Evolutionary conservation across 108 stramenopile genomes (phyloP).

Genomic region (Discostella stelligeroides): DNA sequence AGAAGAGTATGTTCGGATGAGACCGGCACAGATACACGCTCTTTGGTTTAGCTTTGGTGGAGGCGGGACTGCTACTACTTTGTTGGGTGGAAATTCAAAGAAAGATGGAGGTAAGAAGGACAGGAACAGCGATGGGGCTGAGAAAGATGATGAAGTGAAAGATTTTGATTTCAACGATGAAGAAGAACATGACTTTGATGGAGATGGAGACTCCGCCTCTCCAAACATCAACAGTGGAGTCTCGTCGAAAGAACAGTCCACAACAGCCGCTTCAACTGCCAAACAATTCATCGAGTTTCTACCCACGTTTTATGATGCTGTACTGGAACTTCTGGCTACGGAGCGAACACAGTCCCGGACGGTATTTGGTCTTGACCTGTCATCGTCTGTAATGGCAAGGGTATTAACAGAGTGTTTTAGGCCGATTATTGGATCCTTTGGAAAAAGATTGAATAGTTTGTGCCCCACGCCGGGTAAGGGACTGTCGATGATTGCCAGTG

Average conservation of each 20-base stretch:
- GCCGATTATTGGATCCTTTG: constrained; percentile 71
- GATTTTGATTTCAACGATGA: constrained; percentile 50
- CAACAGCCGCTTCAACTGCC: constrained; percentile 5
- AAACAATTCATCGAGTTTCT: constrained; percentile 67
- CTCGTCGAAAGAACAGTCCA: not conserved
- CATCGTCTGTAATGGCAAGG: constrained; percentile 64
- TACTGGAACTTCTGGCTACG: constrained; percentile 62
- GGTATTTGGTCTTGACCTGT: constrained; percentile 72
- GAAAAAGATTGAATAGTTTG: constrained; percentile 60
- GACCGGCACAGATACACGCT: constrained; percentile 65
- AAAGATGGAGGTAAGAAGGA: constrained; percentile 8
- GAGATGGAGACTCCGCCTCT: not conserved
- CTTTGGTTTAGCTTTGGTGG: constrained; percentile 71
- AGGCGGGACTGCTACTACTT: no score
- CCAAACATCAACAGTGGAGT: constrained; percentile 2
- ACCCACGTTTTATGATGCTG: constrained; percentile 76
- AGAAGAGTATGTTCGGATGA: constrained; percentile 80
- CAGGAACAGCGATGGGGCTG: constrained; percentile 1
- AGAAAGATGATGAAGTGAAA: constrained; percentile 26
- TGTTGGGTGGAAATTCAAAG: not conserved
- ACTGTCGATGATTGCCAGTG: constrained; percentile 17
- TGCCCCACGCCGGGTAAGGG: constrained; percentile 44
- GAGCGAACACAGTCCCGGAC: constrained; percentile 68
- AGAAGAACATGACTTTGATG: no score
- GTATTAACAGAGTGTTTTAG: constrained; percentile 76